A percentile compares a stretch with the other conserved stretches of the same genome.
phyloP scores from a whole-genome alignment of 2,329 filamentous ascomycete species.

The Beauveria bassiana region DNA sequence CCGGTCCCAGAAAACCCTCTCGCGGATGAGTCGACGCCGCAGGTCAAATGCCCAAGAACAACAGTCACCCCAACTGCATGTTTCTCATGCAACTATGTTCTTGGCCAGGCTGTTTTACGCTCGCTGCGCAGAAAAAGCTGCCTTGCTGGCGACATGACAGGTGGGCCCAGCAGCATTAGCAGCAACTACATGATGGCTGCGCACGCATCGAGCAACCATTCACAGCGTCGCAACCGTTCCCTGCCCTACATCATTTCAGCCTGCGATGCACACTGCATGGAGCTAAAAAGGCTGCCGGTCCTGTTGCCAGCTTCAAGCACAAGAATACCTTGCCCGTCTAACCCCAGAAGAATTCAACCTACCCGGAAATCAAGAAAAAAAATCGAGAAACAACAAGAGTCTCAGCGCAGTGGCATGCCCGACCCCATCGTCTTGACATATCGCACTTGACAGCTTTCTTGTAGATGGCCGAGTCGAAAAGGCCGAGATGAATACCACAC shows the following conservation, averaged over 20 bases:
- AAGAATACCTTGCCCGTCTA: background rate
- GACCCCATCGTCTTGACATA: background rate
- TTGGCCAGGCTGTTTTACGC: conserved; percentile 1
- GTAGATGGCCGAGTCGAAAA: background rate
- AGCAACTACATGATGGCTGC: background rate
- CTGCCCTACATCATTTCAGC: background rate
- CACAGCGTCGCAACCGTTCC: background rate
- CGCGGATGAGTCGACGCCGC: background rate
- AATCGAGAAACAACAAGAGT: background rate
- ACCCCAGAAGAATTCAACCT: background rate
- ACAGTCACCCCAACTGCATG: background rate
- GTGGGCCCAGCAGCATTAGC: conserved; percentile 1
- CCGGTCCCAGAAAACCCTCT: too few species aligned
- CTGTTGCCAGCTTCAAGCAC: background rate
- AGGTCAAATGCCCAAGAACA: background rate
- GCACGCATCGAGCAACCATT: background rate
- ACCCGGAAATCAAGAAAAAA: background rate
- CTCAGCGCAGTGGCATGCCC: conserved; percentile 4
- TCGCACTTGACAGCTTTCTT: background rate
- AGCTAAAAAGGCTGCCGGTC: background rate
- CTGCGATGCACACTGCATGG: background rate
- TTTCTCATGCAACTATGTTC: background rate
- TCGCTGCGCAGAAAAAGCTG: background rate
- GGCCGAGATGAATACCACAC: background rate
- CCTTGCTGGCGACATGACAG: background rate